A percentile compares a stretch with the other conserved stretches of the same genome.
Evolutionary conservation across 2,329 filamentous ascomycete species (phyloP).

Genomic region (Acrocalymma vagum): DNA sequence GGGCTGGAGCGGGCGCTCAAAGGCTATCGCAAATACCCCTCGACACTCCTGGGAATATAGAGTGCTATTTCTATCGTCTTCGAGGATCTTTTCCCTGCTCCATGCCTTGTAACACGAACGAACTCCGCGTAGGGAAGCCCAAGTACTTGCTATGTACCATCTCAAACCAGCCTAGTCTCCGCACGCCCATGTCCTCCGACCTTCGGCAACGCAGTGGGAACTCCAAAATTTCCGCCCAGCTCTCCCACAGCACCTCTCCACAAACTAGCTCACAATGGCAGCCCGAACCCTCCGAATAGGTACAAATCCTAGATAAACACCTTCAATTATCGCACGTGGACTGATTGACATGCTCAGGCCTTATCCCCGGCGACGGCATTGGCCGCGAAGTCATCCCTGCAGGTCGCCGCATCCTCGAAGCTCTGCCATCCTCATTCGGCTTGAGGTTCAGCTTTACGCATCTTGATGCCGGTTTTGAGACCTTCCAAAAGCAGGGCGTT

Average conservation of each 20-base stretch:
- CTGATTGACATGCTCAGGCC: constrained; percentile 64
- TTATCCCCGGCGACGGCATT: constrained; percentile 98
- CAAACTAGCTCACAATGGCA: constrained; percentile 39
- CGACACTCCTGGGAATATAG: neutral
- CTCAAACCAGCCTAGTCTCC: constrained; percentile 6
- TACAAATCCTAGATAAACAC: constrained; percentile 14
- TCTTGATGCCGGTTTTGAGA: constrained; percentile 91
- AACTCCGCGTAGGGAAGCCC: no score
- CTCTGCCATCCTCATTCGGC: constrained; percentile 87
- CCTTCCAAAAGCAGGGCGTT: constrained; percentile 87
- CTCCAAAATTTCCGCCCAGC: constrained; percentile 22
- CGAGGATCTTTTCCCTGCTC: neutral
- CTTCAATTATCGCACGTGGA: neutral
- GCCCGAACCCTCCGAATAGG: constrained; percentile 42
- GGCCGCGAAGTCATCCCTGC: constrained; percentile 97
- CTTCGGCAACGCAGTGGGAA: constrained; percentile 16
- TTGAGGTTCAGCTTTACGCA: constrained; percentile 95
- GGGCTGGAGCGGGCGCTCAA: no score
- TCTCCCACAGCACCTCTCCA: constrained; percentile 17
- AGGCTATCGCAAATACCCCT: neutral
- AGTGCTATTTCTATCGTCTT: constrained; percentile 1
- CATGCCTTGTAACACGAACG: no score
- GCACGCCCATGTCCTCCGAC: constrained; percentile 19
- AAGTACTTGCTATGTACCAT: constrained; percentile 1
- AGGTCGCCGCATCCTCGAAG: constrained; percentile 89